Evolutionary conservation across 169 alveolate species (phyloP).

Genomic region (Plasmodium cynomolgi): DNA sequence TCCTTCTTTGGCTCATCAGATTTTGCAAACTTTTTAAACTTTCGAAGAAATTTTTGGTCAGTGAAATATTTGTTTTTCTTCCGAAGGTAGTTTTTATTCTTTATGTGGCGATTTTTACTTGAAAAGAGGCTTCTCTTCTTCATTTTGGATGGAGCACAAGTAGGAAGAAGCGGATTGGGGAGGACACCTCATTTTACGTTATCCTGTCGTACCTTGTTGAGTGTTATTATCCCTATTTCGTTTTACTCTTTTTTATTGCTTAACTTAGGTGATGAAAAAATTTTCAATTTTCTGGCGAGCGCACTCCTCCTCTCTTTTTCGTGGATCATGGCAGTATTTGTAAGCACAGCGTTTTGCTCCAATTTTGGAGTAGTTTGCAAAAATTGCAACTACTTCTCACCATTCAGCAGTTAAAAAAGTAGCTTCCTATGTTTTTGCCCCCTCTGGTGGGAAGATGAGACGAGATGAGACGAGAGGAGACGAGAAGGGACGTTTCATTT

Average conservation of each 20-base stretch:
- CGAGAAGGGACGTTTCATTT: neutral
- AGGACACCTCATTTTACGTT: neutral
- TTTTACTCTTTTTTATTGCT: neutral
- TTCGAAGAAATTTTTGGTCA: constrained; percentile 64
- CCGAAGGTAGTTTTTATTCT: constrained; percentile 37
- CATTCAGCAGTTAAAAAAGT: neutral
- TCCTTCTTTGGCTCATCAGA: constrained; percentile 5
- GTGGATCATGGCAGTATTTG: neutral
- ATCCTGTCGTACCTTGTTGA: neutral
- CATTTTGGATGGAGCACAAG: neutral
- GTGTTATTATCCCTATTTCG: neutral
- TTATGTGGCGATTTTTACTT: constrained; percentile 18
- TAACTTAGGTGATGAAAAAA: neutral
- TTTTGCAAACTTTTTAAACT: constrained; percentile 29
- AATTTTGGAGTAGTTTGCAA: neutral
- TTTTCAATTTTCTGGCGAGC: neutral
- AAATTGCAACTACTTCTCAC: neutral
- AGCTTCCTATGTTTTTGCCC: neutral
- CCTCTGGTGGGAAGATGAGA: neutral
- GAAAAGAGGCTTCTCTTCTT: constrained; percentile 13
- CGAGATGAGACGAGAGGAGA: too few species aligned
- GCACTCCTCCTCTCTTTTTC: neutral
- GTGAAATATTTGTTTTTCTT: constrained; percentile 52
- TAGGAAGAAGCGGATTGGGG: neutral
- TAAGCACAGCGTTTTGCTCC: neutral